Conservation (phyloP, 2,329 filamentous ascomycete species). For the Pseudogymnoascus sp. region DNA sequence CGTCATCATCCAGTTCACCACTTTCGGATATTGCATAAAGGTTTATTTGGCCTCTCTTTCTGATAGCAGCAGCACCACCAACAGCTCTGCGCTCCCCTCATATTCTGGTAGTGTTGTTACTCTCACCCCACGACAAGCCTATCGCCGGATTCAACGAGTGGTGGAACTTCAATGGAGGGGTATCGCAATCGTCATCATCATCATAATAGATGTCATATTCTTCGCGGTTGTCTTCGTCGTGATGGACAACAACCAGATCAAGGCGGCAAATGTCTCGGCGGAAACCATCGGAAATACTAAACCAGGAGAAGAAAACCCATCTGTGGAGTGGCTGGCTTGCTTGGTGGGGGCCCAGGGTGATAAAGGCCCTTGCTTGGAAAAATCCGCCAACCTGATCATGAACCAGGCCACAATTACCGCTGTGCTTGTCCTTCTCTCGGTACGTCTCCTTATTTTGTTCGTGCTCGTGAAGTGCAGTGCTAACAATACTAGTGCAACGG, state of each 20-base stretch:
- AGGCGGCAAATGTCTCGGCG: constrained; percentile 42
- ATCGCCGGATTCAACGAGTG: constrained; percentile 76
- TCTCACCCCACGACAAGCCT: constrained; percentile 77
- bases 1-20: constrained; percentile 73
- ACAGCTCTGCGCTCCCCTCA: constrained; percentile 64
- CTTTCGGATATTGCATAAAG: constrained; percentile 88
- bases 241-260: constrained; percentile 65
- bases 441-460: constrained; percentile 38
- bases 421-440: constrained; percentile 72
- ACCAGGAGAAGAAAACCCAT: background rate
- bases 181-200: constrained; percentile 81
- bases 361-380: constrained; percentile 56
- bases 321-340: constrained; percentile 61
- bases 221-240: constrained; percentile 88
- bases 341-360: constrained; percentile 51
- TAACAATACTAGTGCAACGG: constrained; percentile 59
- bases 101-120: constrained; percentile 66
- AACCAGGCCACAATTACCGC: constrained; percentile 71
- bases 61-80: constrained; percentile 63
- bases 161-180: constrained; percentile 91
- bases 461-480: constrained; percentile 19
- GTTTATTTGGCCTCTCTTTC: constrained; percentile 81
- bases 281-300: too few species aligned
- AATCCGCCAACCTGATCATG: constrained; percentile 57
- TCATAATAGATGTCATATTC: constrained; percentile 86